These are phyloP conservation scores for Mycogone perniciosa DNA, from an alignment of 2,329 filamentous ascomycete species.

Conservation along the genomic window DNA sequence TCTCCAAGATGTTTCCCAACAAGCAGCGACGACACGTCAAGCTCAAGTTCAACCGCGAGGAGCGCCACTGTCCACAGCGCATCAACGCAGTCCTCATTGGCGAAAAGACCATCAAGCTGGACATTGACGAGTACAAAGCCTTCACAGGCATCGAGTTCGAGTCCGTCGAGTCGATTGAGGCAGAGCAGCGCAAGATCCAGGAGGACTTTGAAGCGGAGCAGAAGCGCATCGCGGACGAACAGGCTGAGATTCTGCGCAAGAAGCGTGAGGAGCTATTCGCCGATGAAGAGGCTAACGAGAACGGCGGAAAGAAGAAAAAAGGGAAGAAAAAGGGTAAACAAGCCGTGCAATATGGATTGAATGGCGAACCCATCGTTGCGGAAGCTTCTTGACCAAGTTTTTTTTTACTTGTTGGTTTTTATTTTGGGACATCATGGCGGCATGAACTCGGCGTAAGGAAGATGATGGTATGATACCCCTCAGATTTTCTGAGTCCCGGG, in stretches of 20 bases:
- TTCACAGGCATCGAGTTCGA: slow-evolving; percentile 48
- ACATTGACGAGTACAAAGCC: slow-evolving; percentile 55
- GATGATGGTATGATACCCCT: slow-evolving; percentile 8
- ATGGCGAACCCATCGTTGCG: slow-evolving; percentile 29
- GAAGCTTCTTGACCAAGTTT: slow-evolving; percentile 14
- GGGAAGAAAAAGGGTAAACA: slow-evolving; percentile 27
- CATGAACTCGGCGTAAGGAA: slow-evolving; percentile 8
- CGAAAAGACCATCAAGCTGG: slow-evolving; percentile 50
- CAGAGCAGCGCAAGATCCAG: slow-evolving; percentile 44
- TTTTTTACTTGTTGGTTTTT: neutral
- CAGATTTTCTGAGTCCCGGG: neutral
- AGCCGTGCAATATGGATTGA: slow-evolving; percentile 29
- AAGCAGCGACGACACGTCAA: slow-evolving; percentile 70
- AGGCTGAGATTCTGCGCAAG: slow-evolving; percentile 41
- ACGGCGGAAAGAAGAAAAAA: slow-evolving; percentile 27
- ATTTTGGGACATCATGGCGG: neutral
- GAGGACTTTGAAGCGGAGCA: slow-evolving; percentile 40
- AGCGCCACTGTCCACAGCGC: slow-evolving; percentile 56
- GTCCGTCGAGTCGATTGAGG: slow-evolving; percentile 49
- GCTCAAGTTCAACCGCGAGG: slow-evolving; percentile 76
- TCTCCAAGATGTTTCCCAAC: slow-evolving; percentile 66
- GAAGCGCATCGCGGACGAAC: slow-evolving; percentile 38
- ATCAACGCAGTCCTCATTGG: slow-evolving; percentile 60
- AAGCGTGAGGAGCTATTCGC: slow-evolving; percentile 45
- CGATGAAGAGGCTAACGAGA: slow-evolving; percentile 27